phyloP scores from a whole-genome alignment of 2,329 filamentous ascomycete genomes.

The Phialophora tarda region DNA sequence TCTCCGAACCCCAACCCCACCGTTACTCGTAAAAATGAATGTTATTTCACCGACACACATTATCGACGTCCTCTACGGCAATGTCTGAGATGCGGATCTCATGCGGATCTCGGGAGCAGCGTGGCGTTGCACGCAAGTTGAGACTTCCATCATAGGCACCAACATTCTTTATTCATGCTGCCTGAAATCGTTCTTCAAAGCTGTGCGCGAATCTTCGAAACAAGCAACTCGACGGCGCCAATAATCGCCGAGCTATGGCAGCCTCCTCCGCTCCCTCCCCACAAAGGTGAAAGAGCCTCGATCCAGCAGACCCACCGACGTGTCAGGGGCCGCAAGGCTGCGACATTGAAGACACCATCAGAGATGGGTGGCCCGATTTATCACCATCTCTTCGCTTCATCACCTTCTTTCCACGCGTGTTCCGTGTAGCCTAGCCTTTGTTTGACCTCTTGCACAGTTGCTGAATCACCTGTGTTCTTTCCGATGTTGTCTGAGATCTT shows the following conservation, averaged over 20 bases:
- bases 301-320: slow-evolving; percentile 22
- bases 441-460: slow-evolving; percentile 82
- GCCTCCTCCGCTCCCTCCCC: slow-evolving; percentile 17
- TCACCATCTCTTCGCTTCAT: slow-evolving; percentile 85
- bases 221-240: background rate
- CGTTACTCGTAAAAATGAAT: background rate
- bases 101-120: background rate
- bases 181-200: slow-evolving; percentile 16
- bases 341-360: slow-evolving; percentile 25
- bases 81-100: background rate
- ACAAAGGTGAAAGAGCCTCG: slow-evolving; percentile 31
- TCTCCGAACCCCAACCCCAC: background rate
- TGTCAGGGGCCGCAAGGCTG: slow-evolving; percentile 33
- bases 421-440: slow-evolving; percentile 83
- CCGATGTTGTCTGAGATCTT: slow-evolving; percentile 92
- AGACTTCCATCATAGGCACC: slow-evolving; percentile 10
- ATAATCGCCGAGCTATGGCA: slow-evolving; percentile 4
- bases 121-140: background rate
- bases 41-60: background rate
- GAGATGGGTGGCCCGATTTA: slow-evolving; percentile 46
- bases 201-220: background rate
- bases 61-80: background rate
- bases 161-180: slow-evolving; percentile 18
- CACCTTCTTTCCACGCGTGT: slow-evolving; percentile 78
- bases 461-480: slow-evolving; percentile 91